Evolutionary conservation across 345 rosid species (phyloP), one percentile per base, ranked within the genome.

Genomic region (Anacardium occidentale): DNA sequence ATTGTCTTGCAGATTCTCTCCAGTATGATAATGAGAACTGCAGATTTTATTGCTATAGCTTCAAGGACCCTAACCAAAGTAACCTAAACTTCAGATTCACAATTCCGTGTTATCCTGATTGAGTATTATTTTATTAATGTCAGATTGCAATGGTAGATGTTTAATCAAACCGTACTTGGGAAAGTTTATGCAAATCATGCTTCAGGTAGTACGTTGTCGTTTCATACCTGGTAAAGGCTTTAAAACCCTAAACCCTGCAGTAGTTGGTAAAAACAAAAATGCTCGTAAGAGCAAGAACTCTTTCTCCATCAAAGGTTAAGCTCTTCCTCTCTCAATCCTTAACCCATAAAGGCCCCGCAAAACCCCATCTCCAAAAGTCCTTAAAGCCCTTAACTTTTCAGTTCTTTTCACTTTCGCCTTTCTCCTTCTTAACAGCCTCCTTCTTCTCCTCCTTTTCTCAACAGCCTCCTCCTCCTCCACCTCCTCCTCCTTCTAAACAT

Each of bases 301-400:
- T 89, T 74, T 79, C 85, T 18, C 83, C 82, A 68, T 75, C 88
- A 22, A 87, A 83, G 71, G 81, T 90, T 9, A 86, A 81, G 67
- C 78, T 85, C 67, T 75, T 88, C 21, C 25, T 80, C 25, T 26
- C 72, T 57, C 52, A 81, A 62, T 75, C 80, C 63, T 44, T 72
- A 57, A 52, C 67, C 45, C 62, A n/a, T 1, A 37, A 37, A 54
- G 9, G 21, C 54, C 42, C 62, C 37, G 42, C 62, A 50, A 70
- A 68, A 6, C 53, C 65, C 7, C 56, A 53, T 2, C 10, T 32
- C 55, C 57, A 70, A 66, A 17, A 17, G 76, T 24, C 81, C 58
- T 14, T 68, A 34, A 9, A 53, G 50, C 58, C 75, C 56, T 57
- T 45, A 13, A 50, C 53, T 70, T 54, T 54, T 74, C 76, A 58